phyloP scores from a whole-genome alignment of 495 filamentous ascomycete genomes.

The Sphaerosporella brunnea region DNA sequence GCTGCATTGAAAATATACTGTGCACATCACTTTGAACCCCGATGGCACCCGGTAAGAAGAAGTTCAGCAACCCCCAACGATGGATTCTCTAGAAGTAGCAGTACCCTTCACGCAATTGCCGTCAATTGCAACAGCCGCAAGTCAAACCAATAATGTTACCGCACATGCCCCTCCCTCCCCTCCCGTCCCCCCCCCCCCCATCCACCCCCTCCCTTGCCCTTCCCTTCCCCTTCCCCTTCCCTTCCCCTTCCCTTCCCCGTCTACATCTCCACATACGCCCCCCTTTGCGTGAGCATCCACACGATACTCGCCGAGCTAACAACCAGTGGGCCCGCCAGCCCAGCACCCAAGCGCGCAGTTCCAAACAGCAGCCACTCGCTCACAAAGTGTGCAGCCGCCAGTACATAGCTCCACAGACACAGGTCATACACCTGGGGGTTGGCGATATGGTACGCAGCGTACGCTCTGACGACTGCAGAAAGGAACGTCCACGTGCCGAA shows the following conservation, averaged over 20 bases:
- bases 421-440: slow-evolving; percentile 57
- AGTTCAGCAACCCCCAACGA: too few relatives aligned
- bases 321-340: slow-evolving; percentile 52
- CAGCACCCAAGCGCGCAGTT: slow-evolving; percentile 48
- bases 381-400: slow-evolving; percentile 66
- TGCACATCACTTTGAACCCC: too few relatives aligned
- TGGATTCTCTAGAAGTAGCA: too few relatives aligned
- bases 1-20: too few relatives aligned
- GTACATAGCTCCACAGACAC: slow-evolving; percentile 56
- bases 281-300: slow-evolving; percentile 71
- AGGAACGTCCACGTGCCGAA: slow-evolving; percentile 89
- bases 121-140: too few relatives aligned
- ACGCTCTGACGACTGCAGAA: slow-evolving; percentile 54
- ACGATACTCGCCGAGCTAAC: slow-evolving; percentile 48
- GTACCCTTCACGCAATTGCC: too few relatives aligned
- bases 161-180: background rate
- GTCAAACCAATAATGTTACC: too few relatives aligned
- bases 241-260: background rate
- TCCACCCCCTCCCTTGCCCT: background rate
- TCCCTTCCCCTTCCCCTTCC: background rate
- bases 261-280: slow-evolving; percentile 43
- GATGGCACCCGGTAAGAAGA: too few relatives aligned
- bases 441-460: slow-evolving; percentile 69
- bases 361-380: slow-evolving; percentile 62
- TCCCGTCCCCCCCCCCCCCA: background rate